Evolutionary conservation across 805 yeast species (phyloP), one percentile per base, ranked within the genome.

Genomic region (Torulaspora gathmanii): DNA sequence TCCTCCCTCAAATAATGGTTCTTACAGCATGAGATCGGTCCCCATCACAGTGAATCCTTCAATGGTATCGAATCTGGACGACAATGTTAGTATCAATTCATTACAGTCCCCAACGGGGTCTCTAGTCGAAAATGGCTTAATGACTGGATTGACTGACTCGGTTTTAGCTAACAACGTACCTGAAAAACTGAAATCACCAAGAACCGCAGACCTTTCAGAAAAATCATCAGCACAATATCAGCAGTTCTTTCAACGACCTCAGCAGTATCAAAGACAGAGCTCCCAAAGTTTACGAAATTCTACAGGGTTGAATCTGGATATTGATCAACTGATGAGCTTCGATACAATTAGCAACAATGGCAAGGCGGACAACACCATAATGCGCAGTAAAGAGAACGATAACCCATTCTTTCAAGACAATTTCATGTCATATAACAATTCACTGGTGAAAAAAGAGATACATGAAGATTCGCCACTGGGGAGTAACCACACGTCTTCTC

Each of bases 21-120:
- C 47, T 5, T 36, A 37, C 30, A 46, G 35, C 17, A 25, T 36
- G 15, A 51, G 50, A 11, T 36, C 50, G 25, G 40, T 46, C 1
- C 55, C 50, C 1, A 39, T 46, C 15, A 51, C 54, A 4, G 46
- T 55, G 9, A 52, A 57, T 30, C 55, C 58, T 23, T 44, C 52
- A 13, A 33, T 46, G 27, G 49, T 53, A 16, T 49, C 50, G 13
- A 50, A 37, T 19, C 36, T 50, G 17, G 56, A 55, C 30, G 57
- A 54, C 30, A 38, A 42, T 12, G 36, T 46, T 9, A 50, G 56
- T 29, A 8, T 45, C 28, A 42, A 40, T 19, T 49, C 53, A 1
- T 33, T 49, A 12, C 51, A 51, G 29, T 45, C 53, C 9, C 54
- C 54, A 11, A 45, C 49, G 10, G 30, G 42, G n/a, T 48, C 56